Base-by-base conservation (phyloP, 129 eudicot species). In the Flaveria bidentis region DNA sequence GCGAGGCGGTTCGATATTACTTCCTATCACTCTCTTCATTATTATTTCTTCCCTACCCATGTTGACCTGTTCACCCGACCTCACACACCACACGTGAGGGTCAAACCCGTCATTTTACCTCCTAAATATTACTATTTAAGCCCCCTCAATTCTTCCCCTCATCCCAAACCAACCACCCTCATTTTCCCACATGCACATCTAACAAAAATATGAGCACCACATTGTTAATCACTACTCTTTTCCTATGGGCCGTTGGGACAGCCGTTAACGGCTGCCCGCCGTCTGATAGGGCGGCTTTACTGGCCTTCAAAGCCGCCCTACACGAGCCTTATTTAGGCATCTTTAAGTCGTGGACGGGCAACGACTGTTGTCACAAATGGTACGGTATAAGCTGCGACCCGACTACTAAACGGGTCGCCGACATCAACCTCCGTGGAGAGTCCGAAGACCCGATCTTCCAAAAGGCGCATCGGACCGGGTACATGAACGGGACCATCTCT, bases 301-400 rank as follows among this genome's bases (percentile, higher is more conserved):
- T 94, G 14, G 84, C 86, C 46, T 66, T 89, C 78, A 86, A 82
- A 77, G 82, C 92, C n/a, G 86, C 90, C 68, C 76, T 90, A 2
- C 75, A 80, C 76, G 99, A 91, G 82, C 89, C 96, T 0, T 74
- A 87, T 49, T 77, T 94, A 67, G 92, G 93, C 57, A 89, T 94
- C 5, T 91, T 94, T 81, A 80, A 87, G 45, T 78, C 99, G 0
- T 94, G 99, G 99, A 91, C 75, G 20, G 99, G 99, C 53, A 20
- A 2, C 53, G 89, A 94, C 66, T 94, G 99, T 64, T 94, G 99
- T 62, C 74, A 79, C 41, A 79, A 84, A 30, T 94, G 99, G 99
- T 87, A 94, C 89, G 99, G 99, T 2, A 66, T 94, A 7, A 86
- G 90, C 42, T 94, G 99, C 57, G 97, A 94, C 81, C 86, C 91